phyloP scores from a whole-genome alignment of 768 basidiomycete species.

The Pleurotus citrinopileatus region DNA sequence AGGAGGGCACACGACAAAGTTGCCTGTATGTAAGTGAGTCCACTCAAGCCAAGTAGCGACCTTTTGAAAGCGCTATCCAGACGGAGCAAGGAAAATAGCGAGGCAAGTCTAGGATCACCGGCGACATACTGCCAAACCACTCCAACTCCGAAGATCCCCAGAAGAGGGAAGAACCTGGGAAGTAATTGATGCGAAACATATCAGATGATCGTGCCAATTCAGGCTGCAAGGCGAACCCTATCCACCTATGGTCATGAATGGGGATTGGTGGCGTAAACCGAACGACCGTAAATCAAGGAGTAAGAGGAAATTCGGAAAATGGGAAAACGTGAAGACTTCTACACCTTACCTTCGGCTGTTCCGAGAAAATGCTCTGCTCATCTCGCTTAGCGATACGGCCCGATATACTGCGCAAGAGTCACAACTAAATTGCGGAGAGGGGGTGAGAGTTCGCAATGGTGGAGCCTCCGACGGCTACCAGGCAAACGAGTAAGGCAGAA shows the following conservation, averaged over 20 bases:
- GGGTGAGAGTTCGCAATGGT: neutral
- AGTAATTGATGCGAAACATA: neutral
- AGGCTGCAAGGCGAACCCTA: neutral
- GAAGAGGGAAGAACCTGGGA: neutral
- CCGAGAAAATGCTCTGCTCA: neutral
- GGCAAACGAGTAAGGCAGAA: neutral
- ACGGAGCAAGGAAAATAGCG: neutral
- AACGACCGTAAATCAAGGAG: neutral
- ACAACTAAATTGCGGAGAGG: neutral
- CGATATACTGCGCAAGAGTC: neutral
- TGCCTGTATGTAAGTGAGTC: no score
- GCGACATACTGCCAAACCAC: neutral
- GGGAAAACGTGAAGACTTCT: no score
- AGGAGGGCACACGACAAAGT: no score
- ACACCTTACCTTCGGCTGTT: no score
- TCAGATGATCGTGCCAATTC: neutral
- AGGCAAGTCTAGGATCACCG: neutral
- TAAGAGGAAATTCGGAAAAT: neutral
- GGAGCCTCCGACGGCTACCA: neutral
- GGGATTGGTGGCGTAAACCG: neutral
- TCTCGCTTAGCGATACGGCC: neutral
- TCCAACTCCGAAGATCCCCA: conserved; percentile 1
- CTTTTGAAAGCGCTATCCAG: neutral
- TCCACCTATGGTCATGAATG: neutral
- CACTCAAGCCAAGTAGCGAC: neutral